These are phyloP conservation scores for Chaetomium olivaceum DNA, from an alignment of 2,329 filamentous ascomycete genomes.

Conservation along the genomic window DNA sequence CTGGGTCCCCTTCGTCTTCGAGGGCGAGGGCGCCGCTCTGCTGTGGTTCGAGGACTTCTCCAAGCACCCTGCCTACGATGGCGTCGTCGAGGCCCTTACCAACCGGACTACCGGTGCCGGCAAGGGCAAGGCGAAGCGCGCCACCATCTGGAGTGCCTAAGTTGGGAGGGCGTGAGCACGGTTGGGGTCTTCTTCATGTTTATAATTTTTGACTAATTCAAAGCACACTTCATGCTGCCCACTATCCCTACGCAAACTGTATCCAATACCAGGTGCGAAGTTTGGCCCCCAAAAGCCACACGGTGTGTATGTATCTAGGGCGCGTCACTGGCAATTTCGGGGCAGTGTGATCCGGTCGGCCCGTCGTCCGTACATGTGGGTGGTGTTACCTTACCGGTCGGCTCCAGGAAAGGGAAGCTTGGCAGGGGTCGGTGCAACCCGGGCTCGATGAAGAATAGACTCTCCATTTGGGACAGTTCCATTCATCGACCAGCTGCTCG, in stretches of 20 bases:
- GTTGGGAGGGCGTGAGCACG: not conserved
- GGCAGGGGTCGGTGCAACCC: no score
- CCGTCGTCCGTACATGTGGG: no score
- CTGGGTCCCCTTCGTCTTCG: slow-evolving; percentile 43
- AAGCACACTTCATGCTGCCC: not conserved
- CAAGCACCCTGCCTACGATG: slow-evolving; percentile 33
- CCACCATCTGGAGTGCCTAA: slow-evolving; percentile 1
- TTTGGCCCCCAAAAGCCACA: not conserved
- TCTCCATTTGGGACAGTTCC: no score
- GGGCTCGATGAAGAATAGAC: no score
- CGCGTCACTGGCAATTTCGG: no score
- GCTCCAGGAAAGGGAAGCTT: no score
- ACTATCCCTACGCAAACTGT: no score
- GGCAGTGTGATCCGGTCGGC: no score
- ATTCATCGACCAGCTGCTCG: no score
- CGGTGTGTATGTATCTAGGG: no score
- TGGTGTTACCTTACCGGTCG: no score
- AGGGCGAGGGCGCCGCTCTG: slow-evolving; percentile 40
- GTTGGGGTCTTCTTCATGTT: not conserved
- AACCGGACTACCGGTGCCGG: slow-evolving; percentile 25
- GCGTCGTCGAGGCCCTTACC: slow-evolving; percentile 29
- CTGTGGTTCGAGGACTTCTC: slow-evolving; percentile 41
- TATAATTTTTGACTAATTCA: not conserved
- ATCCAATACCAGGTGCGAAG: no score
- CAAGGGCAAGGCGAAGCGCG: slow-evolving; percentile 14